phyloP scores from a whole-genome alignment of 164 flowering plant species.

The Stephania cephalantha region DNA sequence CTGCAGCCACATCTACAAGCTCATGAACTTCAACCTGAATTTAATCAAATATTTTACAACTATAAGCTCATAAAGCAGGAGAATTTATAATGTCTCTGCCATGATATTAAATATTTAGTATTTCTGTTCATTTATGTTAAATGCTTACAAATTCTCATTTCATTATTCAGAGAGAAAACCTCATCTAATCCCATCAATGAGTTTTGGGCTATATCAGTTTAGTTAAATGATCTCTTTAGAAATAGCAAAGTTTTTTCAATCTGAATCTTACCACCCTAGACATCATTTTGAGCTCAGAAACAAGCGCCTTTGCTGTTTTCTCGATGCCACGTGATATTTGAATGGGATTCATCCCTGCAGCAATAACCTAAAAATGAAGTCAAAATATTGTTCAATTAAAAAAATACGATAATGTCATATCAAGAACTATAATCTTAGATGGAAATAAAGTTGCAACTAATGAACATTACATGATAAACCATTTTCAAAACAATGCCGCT shows the following conservation, averaged over 20 bases:
- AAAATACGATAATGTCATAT: neutral
- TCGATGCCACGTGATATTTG: slow-evolving; percentile 80
- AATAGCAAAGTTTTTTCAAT: neutral
- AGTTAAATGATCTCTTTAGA: neutral
- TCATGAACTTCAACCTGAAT: slow-evolving; percentile 81
- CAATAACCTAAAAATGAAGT: slow-evolving; percentile 44
- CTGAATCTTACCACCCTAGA: slow-evolving; percentile 59
- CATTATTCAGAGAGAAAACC: neutral
- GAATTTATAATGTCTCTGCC: neutral
- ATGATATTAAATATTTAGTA: neutral
- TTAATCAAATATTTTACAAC: neutral
- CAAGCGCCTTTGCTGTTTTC: slow-evolving; percentile 73
- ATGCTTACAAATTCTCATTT: neutral
- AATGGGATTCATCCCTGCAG: slow-evolving; percentile 77
- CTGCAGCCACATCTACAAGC: slow-evolving; percentile 81
- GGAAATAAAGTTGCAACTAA: neutral
- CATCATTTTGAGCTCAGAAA: slow-evolving; percentile 69
- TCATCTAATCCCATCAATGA: neutral
- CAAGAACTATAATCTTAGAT: neutral
- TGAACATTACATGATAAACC: neutral
- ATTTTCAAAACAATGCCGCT: neutral
- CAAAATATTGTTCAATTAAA: neutral
- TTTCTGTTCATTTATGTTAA: neutral
- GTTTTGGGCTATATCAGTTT: neutral
- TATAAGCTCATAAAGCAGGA: neutral